These are phyloP conservation scores for Aspergillus neoniger DNA, from an alignment of 2,329 filamentous ascomycete species.

Conservation along the genomic window DNA sequence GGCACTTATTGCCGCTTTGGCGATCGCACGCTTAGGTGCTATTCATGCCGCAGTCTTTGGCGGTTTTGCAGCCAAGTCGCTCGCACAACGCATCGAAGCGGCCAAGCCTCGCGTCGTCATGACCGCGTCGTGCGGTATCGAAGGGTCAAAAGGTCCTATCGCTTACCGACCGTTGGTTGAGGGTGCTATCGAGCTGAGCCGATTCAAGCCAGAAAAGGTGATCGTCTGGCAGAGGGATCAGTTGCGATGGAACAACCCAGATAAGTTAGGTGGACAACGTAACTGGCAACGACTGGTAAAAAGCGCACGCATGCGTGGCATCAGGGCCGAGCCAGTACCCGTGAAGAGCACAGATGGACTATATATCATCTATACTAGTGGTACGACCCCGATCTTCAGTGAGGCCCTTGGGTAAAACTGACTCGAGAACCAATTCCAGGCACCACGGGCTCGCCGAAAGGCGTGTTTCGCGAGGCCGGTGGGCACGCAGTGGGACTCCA, in stretches of 20 bases:
- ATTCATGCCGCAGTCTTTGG: conserved; percentile 93
- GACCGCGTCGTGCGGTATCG: conserved; percentile 89
- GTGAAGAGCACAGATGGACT: conserved; percentile 75
- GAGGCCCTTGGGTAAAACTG: conserved; percentile 11
- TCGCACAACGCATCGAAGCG: conserved; percentile 86
- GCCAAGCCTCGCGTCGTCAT: conserved; percentile 74
- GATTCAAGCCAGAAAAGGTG: conserved; percentile 70
- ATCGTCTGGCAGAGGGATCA: conserved; percentile 84
- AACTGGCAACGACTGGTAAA: conserved; percentile 78
- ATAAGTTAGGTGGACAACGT: conserved; percentile 67
- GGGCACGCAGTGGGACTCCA: conserved; percentile 85
- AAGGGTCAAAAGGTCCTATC: conserved; percentile 77
- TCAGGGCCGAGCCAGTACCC: conserved; percentile 74
- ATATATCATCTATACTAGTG: conserved; percentile 89
- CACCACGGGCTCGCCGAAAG: conserved; percentile 81
- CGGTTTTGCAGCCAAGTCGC: conserved; percentile 77
- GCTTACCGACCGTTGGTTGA: conserved; percentile 76
- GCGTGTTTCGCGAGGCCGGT: conserved; percentile 77
- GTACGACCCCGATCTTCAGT: conserved; percentile 27
- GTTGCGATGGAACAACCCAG: conserved; percentile 70
- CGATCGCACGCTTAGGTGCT: conserved; percentile 77
- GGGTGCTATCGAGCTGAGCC: conserved; percentile 67
- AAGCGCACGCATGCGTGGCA: conserved; percentile 65
- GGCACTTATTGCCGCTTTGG: conserved; percentile 81
- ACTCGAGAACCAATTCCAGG: conserved; percentile 42